A percentile compares a stretch with the other conserved stretches of the same genome.
phyloP scores from a whole-genome alignment of 2,329 filamentous ascomycete species.

The Xylogone sp. region DNA sequence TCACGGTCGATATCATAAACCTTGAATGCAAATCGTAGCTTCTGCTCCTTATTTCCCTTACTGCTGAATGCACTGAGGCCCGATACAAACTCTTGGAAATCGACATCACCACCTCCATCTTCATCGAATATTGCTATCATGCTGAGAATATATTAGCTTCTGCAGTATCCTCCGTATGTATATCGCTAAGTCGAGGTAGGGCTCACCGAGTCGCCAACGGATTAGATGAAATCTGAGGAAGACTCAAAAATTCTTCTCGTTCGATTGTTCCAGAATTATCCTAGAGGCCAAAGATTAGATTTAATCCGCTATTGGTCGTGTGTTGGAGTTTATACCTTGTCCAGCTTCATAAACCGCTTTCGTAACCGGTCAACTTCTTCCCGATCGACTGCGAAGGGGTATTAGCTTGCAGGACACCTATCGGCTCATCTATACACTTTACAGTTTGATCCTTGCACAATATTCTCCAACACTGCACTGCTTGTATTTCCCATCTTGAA shows the following conservation, averaged over 20 bases:
- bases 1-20: constrained; percentile 99
- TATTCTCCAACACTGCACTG: constrained; percentile 82
- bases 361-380: constrained; percentile 94
- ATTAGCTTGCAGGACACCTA: constrained; percentile 6
- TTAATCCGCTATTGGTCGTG: neutral
- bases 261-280: constrained; percentile 98
- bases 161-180: neutral
- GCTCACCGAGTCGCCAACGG: constrained; percentile 86
- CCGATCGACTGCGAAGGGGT: constrained; percentile 70
- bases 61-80: constrained; percentile 93
- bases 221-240: constrained; percentile 97
- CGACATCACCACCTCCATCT: constrained; percentile 94
- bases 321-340: constrained; percentile 64
- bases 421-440: constrained; percentile 28
- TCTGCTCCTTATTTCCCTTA: constrained; percentile 99
- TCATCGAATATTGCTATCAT: constrained; percentile 99
- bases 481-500: constrained; percentile 63
- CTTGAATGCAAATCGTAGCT: constrained; percentile 96
- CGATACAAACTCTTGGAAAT: constrained; percentile 98
- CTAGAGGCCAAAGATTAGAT: constrained; percentile 40
- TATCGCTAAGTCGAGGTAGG: neutral
- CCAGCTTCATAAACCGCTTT: constrained; percentile 98
- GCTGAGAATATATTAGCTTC: constrained; percentile 38
- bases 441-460: constrained; percentile 97
- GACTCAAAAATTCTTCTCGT: constrained; percentile 93